phyloP scores from a whole-genome alignment of 192 early-diverging fungal species.

The Gaertneriomyces sp. region DNA sequence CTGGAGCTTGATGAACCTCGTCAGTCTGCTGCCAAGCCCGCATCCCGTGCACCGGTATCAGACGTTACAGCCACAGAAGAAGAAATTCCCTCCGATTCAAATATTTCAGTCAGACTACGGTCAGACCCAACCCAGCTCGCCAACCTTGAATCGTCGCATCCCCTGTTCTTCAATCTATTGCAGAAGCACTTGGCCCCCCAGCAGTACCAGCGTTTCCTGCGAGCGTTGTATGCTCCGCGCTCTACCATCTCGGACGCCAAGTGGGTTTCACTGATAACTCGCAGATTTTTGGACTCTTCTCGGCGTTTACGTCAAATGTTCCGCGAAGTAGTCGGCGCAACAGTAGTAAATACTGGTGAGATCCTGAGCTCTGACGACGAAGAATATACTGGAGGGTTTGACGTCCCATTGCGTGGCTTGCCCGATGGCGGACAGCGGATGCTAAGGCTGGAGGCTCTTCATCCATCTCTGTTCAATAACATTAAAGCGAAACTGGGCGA shows the following conservation, averaged over 20 bases:
- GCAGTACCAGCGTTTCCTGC: slow-evolving; percentile 24
- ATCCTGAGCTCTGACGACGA: slow-evolving; percentile 26
- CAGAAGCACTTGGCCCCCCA: slow-evolving; percentile 13
- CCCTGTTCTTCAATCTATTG: slow-evolving; percentile 25
- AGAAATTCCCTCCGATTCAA: background rate
- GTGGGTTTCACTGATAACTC: slow-evolving; percentile 25
- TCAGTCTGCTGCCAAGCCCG: background rate
- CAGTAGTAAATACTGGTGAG: slow-evolving; percentile 19
- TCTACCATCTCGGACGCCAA: slow-evolving; percentile 25
- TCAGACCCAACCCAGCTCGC: slow-evolving; percentile 5
- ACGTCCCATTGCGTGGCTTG: slow-evolving; percentile 8
- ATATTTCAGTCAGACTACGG: slow-evolving; percentile 7
- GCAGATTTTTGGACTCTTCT: slow-evolving; percentile 15
- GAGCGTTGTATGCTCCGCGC: slow-evolving; percentile 24
- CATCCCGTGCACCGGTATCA: background rate
- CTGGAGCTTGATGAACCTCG: slow-evolving; percentile 24
- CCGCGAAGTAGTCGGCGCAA: slow-evolving; percentile 26
- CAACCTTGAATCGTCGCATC: slow-evolving; percentile 24
- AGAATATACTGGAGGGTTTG: slow-evolving; percentile 21
- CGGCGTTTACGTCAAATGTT: slow-evolving; percentile 27
- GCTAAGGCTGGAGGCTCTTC: slow-evolving; percentile 3
- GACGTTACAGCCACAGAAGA: background rate
- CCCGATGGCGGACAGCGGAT: slow-evolving; percentile 3
- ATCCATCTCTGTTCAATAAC: slow-evolving; percentile 7
- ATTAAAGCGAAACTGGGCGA: slow-evolving; percentile 21